These are phyloP conservation scores for Epichloe bromicola DNA, from an alignment of 2,329 filamentous ascomycete species.

Conservation along the genomic window DNA sequence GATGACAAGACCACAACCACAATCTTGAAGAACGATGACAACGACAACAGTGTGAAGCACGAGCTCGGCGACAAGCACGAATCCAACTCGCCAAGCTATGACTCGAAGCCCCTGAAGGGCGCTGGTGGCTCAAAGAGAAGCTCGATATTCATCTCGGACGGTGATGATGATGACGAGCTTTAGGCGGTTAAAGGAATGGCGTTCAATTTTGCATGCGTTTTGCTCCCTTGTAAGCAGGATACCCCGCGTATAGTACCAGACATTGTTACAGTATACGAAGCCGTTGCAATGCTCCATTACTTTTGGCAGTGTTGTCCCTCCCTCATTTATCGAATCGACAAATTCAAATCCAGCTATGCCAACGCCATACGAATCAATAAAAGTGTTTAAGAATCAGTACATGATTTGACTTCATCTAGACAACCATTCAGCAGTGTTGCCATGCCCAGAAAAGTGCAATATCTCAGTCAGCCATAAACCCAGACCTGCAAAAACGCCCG, in stretches of 20 bases:
- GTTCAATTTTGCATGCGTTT: background rate
- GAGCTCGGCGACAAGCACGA: background rate
- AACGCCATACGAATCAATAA: no score
- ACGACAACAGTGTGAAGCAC: background rate
- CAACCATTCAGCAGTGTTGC: no score
- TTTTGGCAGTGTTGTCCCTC: background rate
- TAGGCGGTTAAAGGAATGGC: background rate
- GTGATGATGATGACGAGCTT: constrained; percentile 22
- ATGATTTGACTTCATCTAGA: background rate
- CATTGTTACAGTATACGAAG: no score
- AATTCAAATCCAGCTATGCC: no score
- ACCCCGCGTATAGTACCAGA: no score
- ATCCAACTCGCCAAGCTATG: background rate
- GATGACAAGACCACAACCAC: background rate
- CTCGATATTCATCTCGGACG: constrained; percentile 25
- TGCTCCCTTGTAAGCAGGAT: background rate
- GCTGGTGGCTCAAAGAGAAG: constrained; percentile 13
- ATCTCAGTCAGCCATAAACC: background rate
- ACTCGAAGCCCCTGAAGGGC: constrained; percentile 9
- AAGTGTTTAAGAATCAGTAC: no score
- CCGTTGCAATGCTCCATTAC: no score
- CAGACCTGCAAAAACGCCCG: background rate
- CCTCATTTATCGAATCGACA: background rate
- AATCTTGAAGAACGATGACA: background rate
- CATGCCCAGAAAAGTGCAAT: no score